Evolutionary conservation across 1,139 yeast genomes (phyloP), one percentile per base, ranked within the genome.

Genomic region (Diutina scorzettiae): DNA sequence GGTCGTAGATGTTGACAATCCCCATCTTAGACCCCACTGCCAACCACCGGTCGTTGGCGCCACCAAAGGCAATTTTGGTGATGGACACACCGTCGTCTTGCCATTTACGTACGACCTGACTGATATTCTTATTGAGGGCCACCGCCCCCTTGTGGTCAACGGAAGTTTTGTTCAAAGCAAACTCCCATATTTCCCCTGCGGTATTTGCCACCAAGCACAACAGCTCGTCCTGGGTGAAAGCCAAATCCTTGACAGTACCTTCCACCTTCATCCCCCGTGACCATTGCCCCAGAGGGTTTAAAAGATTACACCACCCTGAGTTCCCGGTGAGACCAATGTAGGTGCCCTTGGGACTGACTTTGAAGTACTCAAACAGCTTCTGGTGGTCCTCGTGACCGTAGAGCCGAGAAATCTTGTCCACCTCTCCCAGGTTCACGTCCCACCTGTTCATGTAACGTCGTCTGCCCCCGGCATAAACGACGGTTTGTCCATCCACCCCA

Each of bases 121-220:
- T 37, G 37, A 33, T 37, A 40, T 37, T 31, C 7, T 19, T n/a
- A 11, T 27, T 27, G 14, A 27, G 30, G 30, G 30, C 11, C 30
- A 11, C n/a, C n/a, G 8, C n/a, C 8, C 24, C 72, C 64, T 14
- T 56, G 58, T 16, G 41, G 9, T 28, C 43, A 8, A 36, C 43
- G 24, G 39, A 9, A 40, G 36, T 11, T 44, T 42, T 2, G 60
- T 60, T 61, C 44, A 81, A 59, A 47, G 74, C 75, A 64, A 85
- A 93, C 52, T 87, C 96, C 94, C 95, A 89, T 2, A 91, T 74
- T 48, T 86, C 94, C 36, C 97, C 97, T n/a, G 76, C 72, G 1
- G 79, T 69, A 54, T 83, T 89, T 18, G 80, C 75, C 21, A 84
- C 78, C 14, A 83, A 60, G 20, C 84, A 57, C 17, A 69, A 56